phyloP scores from a whole-genome alignment of 2,329 filamentous ascomycete species.

The Paracorniculantispora psalliotae region DNA sequence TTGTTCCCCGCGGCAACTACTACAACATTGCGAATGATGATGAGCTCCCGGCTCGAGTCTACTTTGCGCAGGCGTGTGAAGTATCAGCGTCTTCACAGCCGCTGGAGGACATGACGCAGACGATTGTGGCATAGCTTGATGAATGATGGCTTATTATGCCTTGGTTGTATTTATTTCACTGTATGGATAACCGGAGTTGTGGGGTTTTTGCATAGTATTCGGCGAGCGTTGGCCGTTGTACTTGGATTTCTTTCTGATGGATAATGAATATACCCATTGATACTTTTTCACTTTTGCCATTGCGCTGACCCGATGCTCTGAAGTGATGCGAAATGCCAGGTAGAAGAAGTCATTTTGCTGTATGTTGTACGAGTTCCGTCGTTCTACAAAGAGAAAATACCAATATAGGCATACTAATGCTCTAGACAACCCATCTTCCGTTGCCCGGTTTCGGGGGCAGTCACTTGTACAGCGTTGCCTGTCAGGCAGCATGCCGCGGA shows the following conservation, averaged over 20 bases:
- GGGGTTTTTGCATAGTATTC: slow-evolving; percentile 8
- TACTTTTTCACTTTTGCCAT: not conserved
- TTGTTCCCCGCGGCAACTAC: slow-evolving; percentile 91
- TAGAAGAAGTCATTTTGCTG: too few species aligned
- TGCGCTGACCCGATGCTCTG: too few species aligned
- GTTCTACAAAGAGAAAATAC: too few species aligned
- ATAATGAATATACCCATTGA: slow-evolving; percentile 11
- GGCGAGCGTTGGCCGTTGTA: not conserved
- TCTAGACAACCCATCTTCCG: too few species aligned
- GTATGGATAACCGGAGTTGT: not conserved
- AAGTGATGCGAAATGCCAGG: too few species aligned
- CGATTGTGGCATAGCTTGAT: not conserved
- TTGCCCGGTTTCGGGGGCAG: too few species aligned
- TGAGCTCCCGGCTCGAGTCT: slow-evolving; percentile 67
- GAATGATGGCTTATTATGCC: not conserved
- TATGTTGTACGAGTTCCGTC: too few species aligned
- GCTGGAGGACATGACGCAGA: slow-evolving; percentile 9
- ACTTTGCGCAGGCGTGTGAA: slow-evolving; percentile 87
- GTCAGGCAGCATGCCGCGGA: too few species aligned
- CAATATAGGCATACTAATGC: too few species aligned
- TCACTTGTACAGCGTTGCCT: too few species aligned
- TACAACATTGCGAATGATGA: slow-evolving; percentile 86
- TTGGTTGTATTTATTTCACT: not conserved
- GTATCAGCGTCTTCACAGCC: slow-evolving; percentile 22
- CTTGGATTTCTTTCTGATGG: not conserved